Percentiles rank a stretch among this genome's conserved stretches.
Evolutionary conservation across 169 alveolate genomes (phyloP).

Genomic region (Plasmodium ovale): DNA sequence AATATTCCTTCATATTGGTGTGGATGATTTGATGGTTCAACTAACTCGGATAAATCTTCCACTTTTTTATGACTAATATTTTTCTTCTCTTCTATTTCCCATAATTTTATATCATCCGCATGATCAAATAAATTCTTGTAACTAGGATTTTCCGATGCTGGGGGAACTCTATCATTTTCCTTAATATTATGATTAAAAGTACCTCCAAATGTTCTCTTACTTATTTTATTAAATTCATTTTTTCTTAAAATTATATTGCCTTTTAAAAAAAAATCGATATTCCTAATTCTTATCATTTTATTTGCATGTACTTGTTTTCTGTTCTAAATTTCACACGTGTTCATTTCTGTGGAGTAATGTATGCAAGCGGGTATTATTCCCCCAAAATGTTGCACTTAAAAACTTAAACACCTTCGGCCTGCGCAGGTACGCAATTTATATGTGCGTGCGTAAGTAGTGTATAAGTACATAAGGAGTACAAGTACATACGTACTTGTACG

Average conservation of each 20-base stretch:
- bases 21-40: constrained; percentile 87
- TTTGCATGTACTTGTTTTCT: neutral
- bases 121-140: constrained; percentile 89
- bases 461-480: too few species aligned
- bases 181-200: constrained; percentile 81
- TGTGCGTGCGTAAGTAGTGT: neutral
- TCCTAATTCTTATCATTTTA: constrained; percentile 55
- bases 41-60: constrained; percentile 80
- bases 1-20: constrained; percentile 84
- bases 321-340: neutral
- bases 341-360: constrained; percentile 1
- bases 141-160: constrained; percentile 90
- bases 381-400: neutral
- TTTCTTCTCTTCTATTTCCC: constrained; percentile 86
- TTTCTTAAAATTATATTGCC: constrained; percentile 21
- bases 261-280: constrained; percentile 19
- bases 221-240: constrained; percentile 36
- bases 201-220: constrained; percentile 78
- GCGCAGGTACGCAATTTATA: neutral
- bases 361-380: too few species aligned
- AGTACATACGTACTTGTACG: neutral
- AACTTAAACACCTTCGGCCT: neutral
- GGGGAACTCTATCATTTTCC: constrained; percentile 81
- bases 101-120: constrained; percentile 88
- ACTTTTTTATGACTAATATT: constrained; percentile 74